phyloP scores from a whole-genome alignment of 768 basidiomycete species.

The Suillus fuscotomentosus region DNA sequence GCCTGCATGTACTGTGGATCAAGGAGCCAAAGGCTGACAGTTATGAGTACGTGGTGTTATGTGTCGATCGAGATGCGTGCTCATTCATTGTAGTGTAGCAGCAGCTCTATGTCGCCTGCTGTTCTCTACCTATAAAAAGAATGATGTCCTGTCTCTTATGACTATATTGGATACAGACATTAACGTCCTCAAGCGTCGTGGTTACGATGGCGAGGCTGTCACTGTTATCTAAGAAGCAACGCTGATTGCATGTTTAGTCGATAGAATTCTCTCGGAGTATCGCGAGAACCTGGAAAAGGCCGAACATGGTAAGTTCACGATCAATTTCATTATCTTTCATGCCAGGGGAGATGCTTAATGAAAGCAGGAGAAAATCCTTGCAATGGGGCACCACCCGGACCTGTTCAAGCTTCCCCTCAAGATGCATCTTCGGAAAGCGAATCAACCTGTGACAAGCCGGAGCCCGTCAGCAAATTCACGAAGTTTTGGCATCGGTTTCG shows the following conservation, averaged over 20 bases:
- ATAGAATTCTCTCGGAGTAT: slow-evolving; percentile 6
- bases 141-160: slow-evolving; percentile 84
- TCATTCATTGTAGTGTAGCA: slow-evolving; percentile 57
- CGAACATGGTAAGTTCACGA: neutral
- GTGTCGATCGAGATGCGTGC: neutral
- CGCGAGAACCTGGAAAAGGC: neutral
- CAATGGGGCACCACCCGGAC: neutral
- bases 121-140: slow-evolving; percentile 70
- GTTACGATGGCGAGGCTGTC: slow-evolving; percentile 64
- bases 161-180: slow-evolving; percentile 88
- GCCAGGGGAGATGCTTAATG: neutral
- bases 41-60: slow-evolving; percentile 66
- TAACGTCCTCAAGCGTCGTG: slow-evolving; percentile 71
- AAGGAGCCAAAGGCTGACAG: slow-evolving; percentile 71
- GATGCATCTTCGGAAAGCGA: neutral
- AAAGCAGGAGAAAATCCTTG: neutral
- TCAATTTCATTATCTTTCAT: neutral
- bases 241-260: slow-evolving; percentile 5
- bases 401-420: neutral
- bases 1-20: slow-evolving; percentile 61
- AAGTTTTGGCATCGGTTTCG: neutral
- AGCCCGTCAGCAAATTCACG: neutral
- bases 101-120: slow-evolving; percentile 74
- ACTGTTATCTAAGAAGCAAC: neutral
- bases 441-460: neutral